Evolutionary conservation across 2,329 filamentous ascomycete species (phyloP).

Genomic region (Cytospora mali): DNA sequence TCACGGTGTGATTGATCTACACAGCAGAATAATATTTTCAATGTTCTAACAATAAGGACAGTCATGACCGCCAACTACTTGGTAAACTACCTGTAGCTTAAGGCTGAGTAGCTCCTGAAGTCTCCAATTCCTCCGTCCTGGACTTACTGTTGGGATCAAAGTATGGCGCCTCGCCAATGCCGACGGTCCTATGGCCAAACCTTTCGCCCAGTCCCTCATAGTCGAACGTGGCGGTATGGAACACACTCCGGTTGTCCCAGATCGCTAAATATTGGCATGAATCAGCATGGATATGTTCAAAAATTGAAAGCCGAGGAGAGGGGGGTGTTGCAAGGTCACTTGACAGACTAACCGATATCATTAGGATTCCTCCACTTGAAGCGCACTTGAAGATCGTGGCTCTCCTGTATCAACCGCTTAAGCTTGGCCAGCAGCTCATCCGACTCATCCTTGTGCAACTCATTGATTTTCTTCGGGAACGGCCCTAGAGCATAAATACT

Average conservation of each 20-base stretch:
- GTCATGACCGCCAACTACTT: too few relatives aligned
- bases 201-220: conserved; percentile 25
- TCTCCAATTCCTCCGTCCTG: conserved; percentile 19
- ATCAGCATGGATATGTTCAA: neutral
- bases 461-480: conserved; percentile 34
- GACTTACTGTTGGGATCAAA: conserved; percentile 24
- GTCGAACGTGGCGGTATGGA: conserved; percentile 26
- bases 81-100: too few relatives aligned
- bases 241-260: conserved; percentile 29
- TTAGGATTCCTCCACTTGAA: conserved; percentile 29
- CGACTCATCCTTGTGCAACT: conserved; percentile 28
- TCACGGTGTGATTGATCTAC: too few relatives aligned
- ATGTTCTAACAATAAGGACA: too few relatives aligned
- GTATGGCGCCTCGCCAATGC: conserved; percentile 27
- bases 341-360: conserved; percentile 22
- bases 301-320: too few relatives aligned
- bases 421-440: conserved; percentile 26
- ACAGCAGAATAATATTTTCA: too few relatives aligned
- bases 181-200: conserved; percentile 25
- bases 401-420: conserved; percentile 20
- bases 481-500: conserved; percentile 33
- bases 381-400: conserved; percentile 27
- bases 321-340: too few relatives aligned
- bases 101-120: neutral
- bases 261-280: conserved; percentile 10